Evolutionary conservation across 2,329 filamentous ascomycete genomes (phyloP), one percentile per base, ranked within the genome.

Genomic region (Seiridium unicorne): DNA sequence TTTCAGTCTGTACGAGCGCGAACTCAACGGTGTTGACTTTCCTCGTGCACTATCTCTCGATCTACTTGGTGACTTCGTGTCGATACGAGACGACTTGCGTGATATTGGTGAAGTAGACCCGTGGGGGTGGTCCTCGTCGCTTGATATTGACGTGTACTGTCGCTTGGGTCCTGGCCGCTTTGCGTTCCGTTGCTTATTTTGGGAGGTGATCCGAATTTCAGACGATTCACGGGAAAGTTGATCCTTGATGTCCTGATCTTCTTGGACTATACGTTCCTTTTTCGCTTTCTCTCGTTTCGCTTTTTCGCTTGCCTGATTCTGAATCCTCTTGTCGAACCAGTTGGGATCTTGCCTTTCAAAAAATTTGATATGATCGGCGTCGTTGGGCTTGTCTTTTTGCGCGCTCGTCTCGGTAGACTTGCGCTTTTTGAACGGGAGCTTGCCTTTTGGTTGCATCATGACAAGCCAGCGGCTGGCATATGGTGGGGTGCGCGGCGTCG

Each of bases 291-390:
- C 8, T 13, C 31, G 32, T 10, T 62, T 64, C 0, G 61, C 62
- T 53, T 68, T 69, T 54, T 71, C 68, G 40, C 63, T 62, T 4
- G 65, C 65, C 42, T 64, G 63, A 54, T 59, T 66, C 64, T 77
- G 18, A 26, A 26, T 71, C 44, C 70, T 73, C 38, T 81, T 76
- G n/a, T 77, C 76, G 58, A 80, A 82, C 38, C 38, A 42, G 7
- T 42, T 42, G 38, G 7, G 7, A 7, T 13, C 13, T 7, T 13
- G 38, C 38, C 1, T 8, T 13, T 2, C 7, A 58, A 80, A 82
- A 67, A 84, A 82, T 60, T 80, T 75, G 62, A 86, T 5, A 86
- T 72, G 1, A 73, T 74, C 70, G 54, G 78, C 74, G 35, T 72
- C 74, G 44, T 78, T 72, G 13, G 71, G 68, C 9, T 67, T 63